Evolutionary conservation across 2,329 filamentous ascomycete genomes (phyloP).

Genomic region (Pseudocercospora cruenta): DNA sequence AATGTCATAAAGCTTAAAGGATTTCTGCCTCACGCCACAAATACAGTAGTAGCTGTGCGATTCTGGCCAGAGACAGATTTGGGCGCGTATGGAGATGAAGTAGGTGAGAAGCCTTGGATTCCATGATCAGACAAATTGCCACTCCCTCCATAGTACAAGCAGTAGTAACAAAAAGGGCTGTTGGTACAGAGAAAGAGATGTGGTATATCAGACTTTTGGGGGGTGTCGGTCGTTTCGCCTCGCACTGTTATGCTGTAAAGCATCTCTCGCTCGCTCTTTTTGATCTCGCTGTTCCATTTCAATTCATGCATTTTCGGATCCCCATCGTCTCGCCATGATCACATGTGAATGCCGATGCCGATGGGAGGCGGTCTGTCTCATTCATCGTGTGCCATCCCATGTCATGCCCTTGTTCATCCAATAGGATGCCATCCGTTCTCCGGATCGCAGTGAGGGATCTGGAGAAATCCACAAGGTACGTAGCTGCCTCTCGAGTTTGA

Average conservation of each 20-base stretch:
- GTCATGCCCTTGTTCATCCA: not conserved
- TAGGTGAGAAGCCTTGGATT: not conserved
- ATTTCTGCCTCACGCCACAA: too few relatives aligned
- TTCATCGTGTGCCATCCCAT: not conserved
- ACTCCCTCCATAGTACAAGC: too few relatives aligned
- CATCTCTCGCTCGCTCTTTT: not conserved
- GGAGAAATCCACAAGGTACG: not conserved
- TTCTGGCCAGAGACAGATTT: too few relatives aligned
- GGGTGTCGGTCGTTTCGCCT: not conserved
- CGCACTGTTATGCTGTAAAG: not conserved
- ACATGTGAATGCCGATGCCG: too few relatives aligned
- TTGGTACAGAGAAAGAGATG: not conserved
- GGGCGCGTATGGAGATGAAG: too few relatives aligned
- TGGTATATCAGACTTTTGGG: not conserved
- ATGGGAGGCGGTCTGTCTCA: too few relatives aligned
- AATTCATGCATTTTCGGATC: not conserved
- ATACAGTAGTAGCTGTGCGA: too few relatives aligned
- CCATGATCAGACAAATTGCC: too few relatives aligned
- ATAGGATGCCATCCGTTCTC: constrained; percentile 5
- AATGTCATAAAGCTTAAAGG: not conserved
- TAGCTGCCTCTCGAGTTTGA: constrained; percentile 1
- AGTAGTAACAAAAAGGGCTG: not conserved
- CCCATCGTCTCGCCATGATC: not conserved
- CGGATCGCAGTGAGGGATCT: constrained; percentile 5
- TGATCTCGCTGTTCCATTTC: not conserved